phyloP scores from a whole-genome alignment of 2,329 filamentous ascomycete genomes.

The Aspergillus unguis region DNA sequence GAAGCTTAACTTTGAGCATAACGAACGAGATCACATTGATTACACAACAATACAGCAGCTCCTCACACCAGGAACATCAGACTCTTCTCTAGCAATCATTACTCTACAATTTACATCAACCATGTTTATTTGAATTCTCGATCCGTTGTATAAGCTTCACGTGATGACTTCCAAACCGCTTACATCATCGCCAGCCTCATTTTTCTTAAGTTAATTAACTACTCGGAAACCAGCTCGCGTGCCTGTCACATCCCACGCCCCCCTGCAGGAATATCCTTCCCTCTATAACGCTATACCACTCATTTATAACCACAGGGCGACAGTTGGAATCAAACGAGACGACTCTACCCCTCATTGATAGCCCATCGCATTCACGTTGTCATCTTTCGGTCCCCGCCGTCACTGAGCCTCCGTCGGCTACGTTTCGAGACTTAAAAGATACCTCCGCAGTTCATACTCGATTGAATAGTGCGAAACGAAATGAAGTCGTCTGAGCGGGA shows the following conservation, averaged over 20 bases:
- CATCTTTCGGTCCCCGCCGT: neutral
- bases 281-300: neutral
- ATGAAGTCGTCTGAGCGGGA: constrained; percentile 31
- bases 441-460: neutral
- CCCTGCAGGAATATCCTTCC: neutral
- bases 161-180: constrained; percentile 2
- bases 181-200: constrained; percentile 13
- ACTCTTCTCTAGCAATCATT: too few relatives aligned
- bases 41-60: too few relatives aligned
- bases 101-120: too few relatives aligned
- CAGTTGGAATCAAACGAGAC: neutral
- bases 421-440: neutral
- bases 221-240: constrained; percentile 6
- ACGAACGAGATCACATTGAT: too few relatives aligned
- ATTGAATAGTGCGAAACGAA: neutral
- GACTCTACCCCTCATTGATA: too few relatives aligned
- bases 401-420: too few relatives aligned
- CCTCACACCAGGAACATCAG: too few relatives aligned
- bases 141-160: neutral
- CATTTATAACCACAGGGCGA: neutral
- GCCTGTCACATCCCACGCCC: neutral
- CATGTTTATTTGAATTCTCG: too few relatives aligned
- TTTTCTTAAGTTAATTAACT: neutral
- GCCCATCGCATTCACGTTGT: too few relatives aligned
- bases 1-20: too few relatives aligned